Conservation (phyloP, 306 rosid species). For the Quercus suber region DNA sequence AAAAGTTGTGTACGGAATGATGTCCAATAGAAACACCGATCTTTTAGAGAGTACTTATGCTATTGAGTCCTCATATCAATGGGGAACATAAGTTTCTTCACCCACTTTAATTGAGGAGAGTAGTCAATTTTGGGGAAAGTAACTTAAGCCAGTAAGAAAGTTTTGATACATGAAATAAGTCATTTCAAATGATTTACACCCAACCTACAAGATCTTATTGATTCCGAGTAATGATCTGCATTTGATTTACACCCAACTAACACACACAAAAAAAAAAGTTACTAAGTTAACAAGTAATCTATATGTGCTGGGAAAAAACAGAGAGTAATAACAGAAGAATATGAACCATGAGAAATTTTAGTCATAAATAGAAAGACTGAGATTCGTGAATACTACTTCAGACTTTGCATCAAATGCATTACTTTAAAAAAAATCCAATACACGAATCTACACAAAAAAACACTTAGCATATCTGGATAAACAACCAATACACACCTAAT, state of each 20-base stretch:
- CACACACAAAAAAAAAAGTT: too few relatives aligned
- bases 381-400: neutral
- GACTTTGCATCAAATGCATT: neutral
- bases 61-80: neutral
- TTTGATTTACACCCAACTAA: too few relatives aligned
- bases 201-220: neutral
- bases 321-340: neutral
- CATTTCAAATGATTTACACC: slow-evolving; percentile 1
- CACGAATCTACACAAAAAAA: neutral
- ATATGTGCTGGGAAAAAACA: neutral
- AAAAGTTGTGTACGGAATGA: neutral
- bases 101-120: neutral
- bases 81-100: neutral
- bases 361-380: neutral
- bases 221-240: too few relatives aligned
- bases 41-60: neutral
- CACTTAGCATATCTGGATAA: neutral
- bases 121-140: neutral
- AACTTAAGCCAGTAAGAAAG: neutral
- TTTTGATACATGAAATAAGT: neutral
- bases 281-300: neutral
- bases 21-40: neutral
- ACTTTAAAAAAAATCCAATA: neutral
- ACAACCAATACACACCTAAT: neutral
- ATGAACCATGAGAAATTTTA: neutral